These are phyloP conservation scores for Astraeus odoratus DNA, from an alignment of 768 basidiomycete genomes.

Conservation along the genomic window DNA sequence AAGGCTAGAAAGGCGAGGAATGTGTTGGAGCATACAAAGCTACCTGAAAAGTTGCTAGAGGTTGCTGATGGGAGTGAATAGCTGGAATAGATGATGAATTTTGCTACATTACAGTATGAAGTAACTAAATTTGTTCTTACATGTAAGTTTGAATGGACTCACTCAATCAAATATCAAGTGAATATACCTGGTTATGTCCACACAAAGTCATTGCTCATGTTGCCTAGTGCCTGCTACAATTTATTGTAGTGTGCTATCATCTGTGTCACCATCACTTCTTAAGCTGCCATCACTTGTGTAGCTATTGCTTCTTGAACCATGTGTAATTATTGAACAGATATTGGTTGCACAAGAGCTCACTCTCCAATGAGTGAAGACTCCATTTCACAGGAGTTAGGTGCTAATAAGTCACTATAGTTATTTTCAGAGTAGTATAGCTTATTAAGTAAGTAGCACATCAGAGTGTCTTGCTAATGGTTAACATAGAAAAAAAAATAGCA, in stretches of 20 bases:
- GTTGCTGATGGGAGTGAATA: no score
- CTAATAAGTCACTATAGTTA: constrained; percentile 14
- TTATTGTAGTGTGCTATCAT: no score
- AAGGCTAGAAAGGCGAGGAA: no score
- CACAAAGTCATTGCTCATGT: not conserved
- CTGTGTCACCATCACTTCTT: not conserved
- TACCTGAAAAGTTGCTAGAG: no score
- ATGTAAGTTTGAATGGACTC: not conserved
- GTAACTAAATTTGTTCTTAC: no score
- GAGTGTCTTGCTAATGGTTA: constrained; percentile 1
- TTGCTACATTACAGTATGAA: no score
- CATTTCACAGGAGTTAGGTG: not conserved
- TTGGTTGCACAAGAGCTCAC: not conserved
- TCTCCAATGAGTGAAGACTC: not conserved
- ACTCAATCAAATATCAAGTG: not conserved
- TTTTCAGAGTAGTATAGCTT: constrained; percentile 21
- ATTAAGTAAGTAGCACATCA: constrained; percentile 21
- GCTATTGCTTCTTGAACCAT: not conserved
- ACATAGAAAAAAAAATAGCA: not conserved
- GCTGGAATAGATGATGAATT: no score
- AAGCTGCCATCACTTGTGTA: not conserved
- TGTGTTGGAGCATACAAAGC: no score
- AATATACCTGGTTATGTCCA: not conserved
- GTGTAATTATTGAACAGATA: not conserved
- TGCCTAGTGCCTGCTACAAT: not conserved